Evolutionary conservation across 177 flowering plant species (phyloP).

Genomic region (Vitis hybrid): DNA sequence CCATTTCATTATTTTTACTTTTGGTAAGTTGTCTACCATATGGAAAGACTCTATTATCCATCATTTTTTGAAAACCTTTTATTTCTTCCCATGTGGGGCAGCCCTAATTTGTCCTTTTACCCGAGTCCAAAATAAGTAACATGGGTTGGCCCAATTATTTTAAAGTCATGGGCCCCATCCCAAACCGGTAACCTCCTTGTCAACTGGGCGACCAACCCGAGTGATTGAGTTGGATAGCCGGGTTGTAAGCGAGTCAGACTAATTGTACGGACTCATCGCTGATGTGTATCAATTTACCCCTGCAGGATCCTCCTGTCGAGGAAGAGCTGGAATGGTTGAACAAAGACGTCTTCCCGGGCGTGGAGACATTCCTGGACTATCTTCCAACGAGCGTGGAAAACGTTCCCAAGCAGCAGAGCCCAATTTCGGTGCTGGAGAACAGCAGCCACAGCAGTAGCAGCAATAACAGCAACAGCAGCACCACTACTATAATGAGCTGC

Average conservation of each 20-base stretch:
- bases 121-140: too few relatives aligned
- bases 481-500: constrained; percentile 24
- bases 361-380: constrained; percentile 57
- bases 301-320: constrained; percentile 29
- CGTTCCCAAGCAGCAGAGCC: constrained; percentile 46
- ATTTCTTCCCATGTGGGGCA: too few relatives aligned
- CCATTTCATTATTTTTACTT: background rate
- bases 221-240: too few relatives aligned
- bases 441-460: constrained; percentile 28
- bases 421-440: constrained; percentile 58
- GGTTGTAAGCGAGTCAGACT: background rate
- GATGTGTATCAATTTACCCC: background rate
- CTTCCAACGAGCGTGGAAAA: constrained; percentile 14
- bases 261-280: background rate
- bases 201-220: too few relatives aligned
- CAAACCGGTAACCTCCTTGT: too few relatives aligned
- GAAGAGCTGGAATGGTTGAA: constrained; percentile 90
- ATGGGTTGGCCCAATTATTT: too few relatives aligned
- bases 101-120: too few relatives aligned
- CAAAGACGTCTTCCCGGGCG: constrained; percentile 66
- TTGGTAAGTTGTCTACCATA: background rate
- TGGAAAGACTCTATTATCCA: too few relatives aligned
- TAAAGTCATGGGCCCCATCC: too few relatives aligned
- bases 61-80: too few relatives aligned
- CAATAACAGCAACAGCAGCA: constrained; percentile 13